phyloP scores from a whole-genome alignment of 306 rosid genomes.

The Chamaecrista fasciculata region DNA sequence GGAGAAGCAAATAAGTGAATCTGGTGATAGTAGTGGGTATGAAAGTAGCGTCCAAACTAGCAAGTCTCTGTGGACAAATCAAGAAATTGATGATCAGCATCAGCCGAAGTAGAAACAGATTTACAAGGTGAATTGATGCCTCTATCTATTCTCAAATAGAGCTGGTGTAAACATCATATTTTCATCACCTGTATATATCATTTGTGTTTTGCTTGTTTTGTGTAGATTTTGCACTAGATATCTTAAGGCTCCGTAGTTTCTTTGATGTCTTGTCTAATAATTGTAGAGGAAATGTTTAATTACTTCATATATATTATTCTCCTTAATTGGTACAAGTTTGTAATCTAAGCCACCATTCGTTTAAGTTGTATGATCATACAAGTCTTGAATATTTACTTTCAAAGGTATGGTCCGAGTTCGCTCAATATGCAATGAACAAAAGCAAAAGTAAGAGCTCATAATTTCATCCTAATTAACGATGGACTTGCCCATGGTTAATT shows the following conservation, averaged over 20 bases:
- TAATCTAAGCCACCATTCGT: neutral
- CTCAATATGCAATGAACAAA: neutral
- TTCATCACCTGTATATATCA: conserved; percentile 29
- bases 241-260: neutral
- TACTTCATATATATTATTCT: neutral
- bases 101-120: conserved; percentile 11
- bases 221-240: neutral
- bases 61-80: conserved; percentile 40
- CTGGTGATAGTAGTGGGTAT: conserved; percentile 22
- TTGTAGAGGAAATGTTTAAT: neutral
- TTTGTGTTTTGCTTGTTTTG: conserved; percentile 1
- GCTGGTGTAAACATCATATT: conserved; percentile 22
- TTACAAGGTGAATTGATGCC: conserved; percentile 21
- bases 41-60: conserved; percentile 55
- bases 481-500: neutral
- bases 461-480: neutral
- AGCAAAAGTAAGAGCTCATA: neutral
- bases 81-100: conserved; percentile 41
- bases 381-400: neutral
- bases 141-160: conserved; percentile 5
- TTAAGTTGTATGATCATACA: neutral
- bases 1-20: neutral
- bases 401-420: neutral
- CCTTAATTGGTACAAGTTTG: neutral
- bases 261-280: neutral